Evolutionary conservation across 208 protist genomes (phyloP), one percentile per base, ranked within the genome.

Genomic region (Wallacemonas sp.): DNA sequence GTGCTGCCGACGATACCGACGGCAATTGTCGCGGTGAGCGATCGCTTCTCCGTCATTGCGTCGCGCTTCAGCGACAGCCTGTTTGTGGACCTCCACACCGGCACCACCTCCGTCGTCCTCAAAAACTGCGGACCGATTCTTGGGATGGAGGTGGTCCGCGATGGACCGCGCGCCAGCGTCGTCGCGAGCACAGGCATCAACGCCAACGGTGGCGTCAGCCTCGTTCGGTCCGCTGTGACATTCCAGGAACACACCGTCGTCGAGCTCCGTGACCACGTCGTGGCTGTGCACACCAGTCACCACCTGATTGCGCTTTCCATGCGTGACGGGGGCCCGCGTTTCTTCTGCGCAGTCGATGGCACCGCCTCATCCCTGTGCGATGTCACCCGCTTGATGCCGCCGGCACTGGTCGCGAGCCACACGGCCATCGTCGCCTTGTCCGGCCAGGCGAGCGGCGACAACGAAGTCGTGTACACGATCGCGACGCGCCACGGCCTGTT

Each of bases 41-140:
- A 14, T 1, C 39, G 74, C 19, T 60, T 62, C 0, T 94, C 68
- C 39, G 60, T 94, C n/a, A 61, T 90, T 8, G 72, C 68, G 33
- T 94, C 88, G 11, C 71, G 72, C 26, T 78, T 89, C 54, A 72
- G 70, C 44, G 68, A 81, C 74, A 90, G 68, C 1, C 34, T 89
- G 8, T 71, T 84, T 19, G 36, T 89, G 29, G 72, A 85, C 1
- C 67, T 78, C 26, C 41, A 32, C 49, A 75, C 72, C 12, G 66
- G 66, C 27, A 54, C 70, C 58, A 78, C 66, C 34, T 65, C 72
- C 21, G 69, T 66, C 5, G 71, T 92, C 1, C 34, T 92, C 19
- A 52, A 78, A 17, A 80, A 95, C 71, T 86, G 79, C 65, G 90
- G 90, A 21, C 87, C 87, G 1, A 82, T 93, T 2, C 63, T 93